Evolutionary conservation across 768 basidiomycete genomes (phyloP).

Genomic region (Mycena rosella): DNA sequence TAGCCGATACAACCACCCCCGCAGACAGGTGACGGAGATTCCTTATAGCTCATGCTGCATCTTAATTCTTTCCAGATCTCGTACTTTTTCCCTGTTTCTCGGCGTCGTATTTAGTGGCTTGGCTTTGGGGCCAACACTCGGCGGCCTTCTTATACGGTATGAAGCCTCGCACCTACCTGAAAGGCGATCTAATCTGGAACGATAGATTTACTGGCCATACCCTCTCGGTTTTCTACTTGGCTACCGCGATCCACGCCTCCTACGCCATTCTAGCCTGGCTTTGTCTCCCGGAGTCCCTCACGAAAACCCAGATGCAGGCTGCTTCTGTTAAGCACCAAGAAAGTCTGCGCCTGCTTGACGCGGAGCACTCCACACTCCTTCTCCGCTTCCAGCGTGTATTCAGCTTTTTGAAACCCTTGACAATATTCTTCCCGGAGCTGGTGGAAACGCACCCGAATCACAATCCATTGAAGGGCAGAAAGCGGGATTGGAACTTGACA

Average conservation of each 20-base stretch:
- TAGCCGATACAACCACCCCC: conserved; percentile 61
- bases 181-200: neutral
- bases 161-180: neutral
- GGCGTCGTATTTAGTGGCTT: conserved; percentile 71
- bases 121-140: conserved; percentile 69
- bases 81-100: conserved; percentile 61
- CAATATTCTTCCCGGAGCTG: conserved; percentile 57
- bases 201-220: conserved; percentile 46
- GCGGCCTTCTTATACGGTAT: conserved; percentile 61
- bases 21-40: conserved; percentile 49
- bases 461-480: conserved; percentile 46
- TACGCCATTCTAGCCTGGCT: conserved; percentile 55
- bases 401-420: conserved; percentile 68
- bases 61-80: conserved; percentile 41
- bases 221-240: conserved; percentile 70
- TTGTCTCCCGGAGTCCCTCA: conserved; percentile 73
- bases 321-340: conserved; percentile 41
- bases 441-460: conserved; percentile 27
- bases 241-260: conserved; percentile 54
- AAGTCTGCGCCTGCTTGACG: conserved; percentile 26
- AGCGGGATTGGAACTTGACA: conserved; percentile 64
- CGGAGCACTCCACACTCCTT: conserved; percentile 38
- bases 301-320: conserved; percentile 52
- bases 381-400: conserved; percentile 57
- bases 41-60: neutral